These are phyloP conservation scores for Hypoxylon cercidicola DNA, from an alignment of 495 filamentous ascomycete genomes.

Conservation along the genomic window DNA sequence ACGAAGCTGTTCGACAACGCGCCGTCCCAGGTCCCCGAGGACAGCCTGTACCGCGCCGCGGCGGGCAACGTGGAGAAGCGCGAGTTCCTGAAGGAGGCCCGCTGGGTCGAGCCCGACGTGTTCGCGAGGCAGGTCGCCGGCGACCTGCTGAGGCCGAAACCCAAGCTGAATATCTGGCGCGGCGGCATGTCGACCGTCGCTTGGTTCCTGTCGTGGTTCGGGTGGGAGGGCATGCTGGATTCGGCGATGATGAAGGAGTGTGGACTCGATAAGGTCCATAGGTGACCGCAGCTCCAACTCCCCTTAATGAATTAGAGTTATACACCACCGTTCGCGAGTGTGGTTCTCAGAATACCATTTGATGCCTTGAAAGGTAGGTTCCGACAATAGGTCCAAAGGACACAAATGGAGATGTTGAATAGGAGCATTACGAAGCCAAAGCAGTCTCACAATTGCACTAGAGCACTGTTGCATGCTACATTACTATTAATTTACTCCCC, in stretches of 20 bases:
- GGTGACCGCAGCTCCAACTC: not conserved
- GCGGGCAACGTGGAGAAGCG: conserved; percentile 28
- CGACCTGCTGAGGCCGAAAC: conserved; percentile 50
- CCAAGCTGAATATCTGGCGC: conserved; percentile 47
- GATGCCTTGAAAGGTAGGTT: no score
- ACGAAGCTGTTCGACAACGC: conserved; percentile 41
- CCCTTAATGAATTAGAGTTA: not conserved
- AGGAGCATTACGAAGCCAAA: no score
- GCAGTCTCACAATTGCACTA: no score
- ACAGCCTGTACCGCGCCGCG: conserved; percentile 32
- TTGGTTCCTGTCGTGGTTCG: conserved; percentile 39
- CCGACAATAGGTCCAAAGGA: no score
- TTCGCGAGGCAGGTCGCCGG: conserved; percentile 45
- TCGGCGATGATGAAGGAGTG: conserved; percentile 49
- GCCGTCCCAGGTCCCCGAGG: conserved; percentile 33
- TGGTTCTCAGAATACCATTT: no score
- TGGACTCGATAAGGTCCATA: conserved; percentile 44
- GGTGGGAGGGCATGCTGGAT: conserved; percentile 44
- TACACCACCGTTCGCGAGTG: not conserved
- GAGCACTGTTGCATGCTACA: not conserved
- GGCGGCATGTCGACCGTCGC: conserved; percentile 43
- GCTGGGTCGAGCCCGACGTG: conserved; percentile 37
- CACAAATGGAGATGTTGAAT: no score
- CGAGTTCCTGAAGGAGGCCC: conserved; percentile 32
- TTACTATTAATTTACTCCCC: not conserved